These are phyloP conservation scores for Backusella sp. DNA, from an alignment of 192 early-diverging fungal genomes.

Conservation along the genomic window DNA sequence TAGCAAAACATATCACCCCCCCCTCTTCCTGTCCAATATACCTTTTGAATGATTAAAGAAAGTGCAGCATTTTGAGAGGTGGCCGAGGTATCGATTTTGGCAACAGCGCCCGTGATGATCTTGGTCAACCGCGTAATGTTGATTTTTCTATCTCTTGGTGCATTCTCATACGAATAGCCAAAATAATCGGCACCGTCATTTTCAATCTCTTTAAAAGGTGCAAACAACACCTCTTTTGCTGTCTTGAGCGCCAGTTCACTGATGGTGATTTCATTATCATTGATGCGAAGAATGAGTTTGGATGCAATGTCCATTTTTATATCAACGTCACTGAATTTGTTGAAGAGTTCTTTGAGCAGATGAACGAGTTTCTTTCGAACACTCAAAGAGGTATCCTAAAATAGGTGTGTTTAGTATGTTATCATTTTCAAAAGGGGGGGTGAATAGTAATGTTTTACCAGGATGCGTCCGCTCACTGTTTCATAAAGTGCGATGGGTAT, in stretches of 20 bases:
- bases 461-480: conserved; percentile 73
- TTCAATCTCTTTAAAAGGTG: conserved; percentile 40
- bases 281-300: conserved; percentile 67
- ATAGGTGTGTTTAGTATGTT: too few species aligned
- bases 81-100: background rate
- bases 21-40: background rate
- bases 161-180: conserved; percentile 11
- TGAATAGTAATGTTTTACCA: conserved; percentile 38
- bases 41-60: conserved; percentile 20
- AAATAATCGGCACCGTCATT: conserved; percentile 11
- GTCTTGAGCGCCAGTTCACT: conserved; percentile 67
- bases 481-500: conserved; percentile 78
- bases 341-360: conserved; percentile 74
- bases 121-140: conserved; percentile 12
- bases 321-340: conserved; percentile 38
- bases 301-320: conserved; percentile 66
- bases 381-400: conserved; percentile 81
- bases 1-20: too few species aligned
- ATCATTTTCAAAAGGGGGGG: background rate
- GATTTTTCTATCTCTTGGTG: conserved; percentile 3
- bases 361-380: conserved; percentile 88
- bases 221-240: conserved; percentile 73
- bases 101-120: conserved; percentile 13
- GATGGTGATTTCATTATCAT: conserved; percentile 60
- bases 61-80: conserved; percentile 36